Conservation (phyloP, 1,284 basidiomycete species). For the Agaricales sp. region DNA sequence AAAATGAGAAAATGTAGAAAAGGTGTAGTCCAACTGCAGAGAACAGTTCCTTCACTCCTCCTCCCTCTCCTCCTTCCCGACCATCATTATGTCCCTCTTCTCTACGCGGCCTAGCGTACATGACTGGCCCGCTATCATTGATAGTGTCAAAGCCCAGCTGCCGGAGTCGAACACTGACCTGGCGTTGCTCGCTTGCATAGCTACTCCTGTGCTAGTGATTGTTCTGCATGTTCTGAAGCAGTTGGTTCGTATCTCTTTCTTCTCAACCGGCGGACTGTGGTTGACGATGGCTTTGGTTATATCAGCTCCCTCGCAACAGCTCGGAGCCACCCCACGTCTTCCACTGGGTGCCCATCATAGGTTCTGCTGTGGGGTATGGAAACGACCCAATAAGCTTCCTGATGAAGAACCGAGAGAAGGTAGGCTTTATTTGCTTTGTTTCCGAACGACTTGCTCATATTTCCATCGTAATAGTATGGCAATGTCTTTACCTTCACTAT, state of each 20-base stretch:
- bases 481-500: slow-evolving; percentile 92
- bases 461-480: slow-evolving; percentile 36
- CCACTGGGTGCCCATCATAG: slow-evolving; percentile 74
- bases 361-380: slow-evolving; percentile 70
- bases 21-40: not conserved
- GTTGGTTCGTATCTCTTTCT: slow-evolving; percentile 21
- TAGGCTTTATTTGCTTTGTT: slow-evolving; percentile 22
- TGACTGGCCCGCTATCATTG: slow-evolving; percentile 1
- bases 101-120: not conserved
- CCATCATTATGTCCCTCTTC: not conserved
- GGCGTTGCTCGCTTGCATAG: slow-evolving; percentile 13
- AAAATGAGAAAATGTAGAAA: not conserved
- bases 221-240: slow-evolving; percentile 37
- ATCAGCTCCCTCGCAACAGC: slow-evolving; percentile 35
- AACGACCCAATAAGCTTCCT: slow-evolving; percentile 80
- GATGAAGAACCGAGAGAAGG: slow-evolving; percentile 75
- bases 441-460: not conserved
- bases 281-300: not conserved
- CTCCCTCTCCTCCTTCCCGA: not conserved
- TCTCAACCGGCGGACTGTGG: not conserved
- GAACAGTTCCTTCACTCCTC: not conserved
- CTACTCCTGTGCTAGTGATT: slow-evolving; percentile 22
- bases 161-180: not conserved
- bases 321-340: slow-evolving; percentile 72
- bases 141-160: not conserved